phyloP scores from a whole-genome alignment of 305 asterid species.

The Fraxinus latifolia region DNA sequence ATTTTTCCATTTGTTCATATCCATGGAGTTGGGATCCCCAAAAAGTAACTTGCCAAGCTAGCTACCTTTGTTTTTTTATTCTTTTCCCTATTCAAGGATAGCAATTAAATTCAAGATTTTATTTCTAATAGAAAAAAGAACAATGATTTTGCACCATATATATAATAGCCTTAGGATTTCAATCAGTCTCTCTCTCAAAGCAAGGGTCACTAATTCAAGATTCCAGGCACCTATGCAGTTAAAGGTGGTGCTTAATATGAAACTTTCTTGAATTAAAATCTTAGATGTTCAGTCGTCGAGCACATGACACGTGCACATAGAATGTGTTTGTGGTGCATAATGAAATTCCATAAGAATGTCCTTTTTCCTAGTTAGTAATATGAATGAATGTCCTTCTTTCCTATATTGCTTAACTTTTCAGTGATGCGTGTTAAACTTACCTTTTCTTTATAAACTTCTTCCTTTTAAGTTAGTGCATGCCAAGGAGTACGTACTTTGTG shows the following conservation, averaged over 20 bases:
- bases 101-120: background rate
- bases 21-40: constrained; percentile 24
- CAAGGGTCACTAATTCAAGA: constrained; percentile 35
- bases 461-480: background rate
- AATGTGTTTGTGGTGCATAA: background rate
- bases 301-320: background rate
- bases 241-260: constrained; percentile 14
- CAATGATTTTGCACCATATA: constrained; percentile 24
- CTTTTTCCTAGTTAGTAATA: background rate
- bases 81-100: background rate
- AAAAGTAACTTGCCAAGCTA: constrained; percentile 18
- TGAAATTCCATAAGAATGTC: constrained; percentile 1
- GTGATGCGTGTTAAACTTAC: background rate
- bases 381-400: constrained; percentile 9
- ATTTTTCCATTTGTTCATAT: constrained; percentile 2
- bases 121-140: background rate
- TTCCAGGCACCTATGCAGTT: constrained; percentile 18
- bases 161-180: constrained; percentile 3
- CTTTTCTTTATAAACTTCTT: constrained; percentile 1
- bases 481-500: background rate
- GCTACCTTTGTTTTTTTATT: background rate
- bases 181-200: constrained; percentile 27
- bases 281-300: background rate
- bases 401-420: background rate
- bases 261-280: constrained; percentile 12